These are phyloP conservation scores for Pseudopyricularia javanii DNA, from an alignment of 2,329 filamentous ascomycete species.

Conservation along the genomic window DNA sequence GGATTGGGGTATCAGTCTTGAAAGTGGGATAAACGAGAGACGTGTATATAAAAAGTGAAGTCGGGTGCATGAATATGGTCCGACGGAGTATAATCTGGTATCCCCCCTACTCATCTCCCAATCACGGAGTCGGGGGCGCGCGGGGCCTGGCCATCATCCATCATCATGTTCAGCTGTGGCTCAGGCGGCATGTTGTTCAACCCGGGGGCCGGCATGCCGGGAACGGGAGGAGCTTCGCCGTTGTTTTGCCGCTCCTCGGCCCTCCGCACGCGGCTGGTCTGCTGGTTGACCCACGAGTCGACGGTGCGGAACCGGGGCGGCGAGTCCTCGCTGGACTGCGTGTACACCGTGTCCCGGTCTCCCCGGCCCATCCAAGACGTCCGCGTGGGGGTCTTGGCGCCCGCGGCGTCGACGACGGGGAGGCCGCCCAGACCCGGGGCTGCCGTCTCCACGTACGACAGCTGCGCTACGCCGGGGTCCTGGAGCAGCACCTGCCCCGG, in stretches of 20 bases:
- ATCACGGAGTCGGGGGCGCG: slow-evolving; percentile 24
- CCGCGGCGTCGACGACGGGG: no score
- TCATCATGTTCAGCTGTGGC: slow-evolving; percentile 36
- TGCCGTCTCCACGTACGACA: not conserved
- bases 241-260: slow-evolving; percentile 24
- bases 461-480: slow-evolving; percentile 2
- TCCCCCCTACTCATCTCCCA: no score
- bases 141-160: slow-evolving; percentile 34
- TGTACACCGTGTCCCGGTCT: slow-evolving; percentile 38
- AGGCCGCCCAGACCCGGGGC: not conserved
- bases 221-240: slow-evolving; percentile 24
- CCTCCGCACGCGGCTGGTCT: slow-evolving; percentile 40
- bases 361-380: slow-evolving; percentile 23
- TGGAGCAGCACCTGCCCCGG: slow-evolving; percentile 7
- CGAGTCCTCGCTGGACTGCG: slow-evolving; percentile 37
- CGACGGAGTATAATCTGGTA: no score
- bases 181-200: slow-evolving; percentile 26
- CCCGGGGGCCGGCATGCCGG: slow-evolving; percentile 19
- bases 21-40: no score
- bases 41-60: no score
- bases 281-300: slow-evolving; percentile 53
- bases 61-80: no score
- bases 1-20: no score
- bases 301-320: slow-evolving; percentile 45
- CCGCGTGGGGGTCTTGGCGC: slow-evolving; percentile 8